Base-by-base conservation (phyloP, 164 flowering plant species). In the Platanus orientalis region DNA sequence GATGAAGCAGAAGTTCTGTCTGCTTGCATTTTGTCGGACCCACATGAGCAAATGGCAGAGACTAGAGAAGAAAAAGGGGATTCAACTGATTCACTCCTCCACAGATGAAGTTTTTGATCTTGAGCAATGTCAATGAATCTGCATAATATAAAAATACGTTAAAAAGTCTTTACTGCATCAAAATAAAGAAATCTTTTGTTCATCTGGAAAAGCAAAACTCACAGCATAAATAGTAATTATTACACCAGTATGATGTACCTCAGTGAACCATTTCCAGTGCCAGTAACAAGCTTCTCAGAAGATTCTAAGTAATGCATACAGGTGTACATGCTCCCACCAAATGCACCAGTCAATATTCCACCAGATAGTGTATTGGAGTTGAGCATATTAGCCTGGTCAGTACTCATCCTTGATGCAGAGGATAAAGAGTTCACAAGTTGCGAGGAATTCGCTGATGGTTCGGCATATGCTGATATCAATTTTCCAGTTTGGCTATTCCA, bases 401-500 rank as follows among this genome's bases (percentile, higher is more conserved):
- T 29, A 29, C 75, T 83, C 14, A 62, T 52, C 71, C 75, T 86
- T 30, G 81, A 66, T 30, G 72, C 67, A 64, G 84, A 65, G 20
- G 78, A 59, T 67, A 64, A 65, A 57, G 85, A 70, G 57, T 74
- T 78, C 16, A 70, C 56, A 59, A 64, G 68, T 72, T 80, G 83
- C 2, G 73, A 64, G 61, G 84, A 74, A 72, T 74, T 84, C 39
- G 68, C 42, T 13, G 92, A 76, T 63, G 82, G 63, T 68, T 94
- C 98, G 54, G 95, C 58, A 77, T 83, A 80, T 29, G 77, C 66
- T 61, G 89, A 80, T 62, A 89, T 80, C 45, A 77, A 65, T 69
- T 90, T 94, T 54, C 92, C 96, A 9, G 85, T 84, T 71, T 75
- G 87, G 73, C 96, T 78, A 73, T 89, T 86, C 98, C 98, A 94